Evolutionary conservation across 2,329 filamentous ascomycete genomes (phyloP).

Genomic region (Cladosporium halotolerans): DNA sequence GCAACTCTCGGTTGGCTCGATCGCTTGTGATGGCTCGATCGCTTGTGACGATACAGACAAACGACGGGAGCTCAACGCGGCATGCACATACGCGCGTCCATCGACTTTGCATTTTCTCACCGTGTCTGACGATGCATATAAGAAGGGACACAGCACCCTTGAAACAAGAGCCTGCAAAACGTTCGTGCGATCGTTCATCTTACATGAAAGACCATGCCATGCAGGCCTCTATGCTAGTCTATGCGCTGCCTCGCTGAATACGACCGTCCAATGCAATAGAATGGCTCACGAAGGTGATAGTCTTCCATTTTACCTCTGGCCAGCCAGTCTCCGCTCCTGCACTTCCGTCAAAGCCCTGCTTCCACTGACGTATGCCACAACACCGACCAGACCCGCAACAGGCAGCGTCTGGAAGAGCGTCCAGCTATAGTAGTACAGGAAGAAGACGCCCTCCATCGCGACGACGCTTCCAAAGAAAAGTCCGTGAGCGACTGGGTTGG

Average conservation of each 20-base stretch:
- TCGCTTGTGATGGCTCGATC: neutral
- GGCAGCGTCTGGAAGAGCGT: constrained; percentile 86
- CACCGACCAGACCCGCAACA: constrained; percentile 59
- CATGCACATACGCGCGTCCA: too few species aligned
- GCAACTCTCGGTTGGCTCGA: neutral
- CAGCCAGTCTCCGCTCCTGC: constrained; percentile 76
- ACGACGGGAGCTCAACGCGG: too few species aligned
- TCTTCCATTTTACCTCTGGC: constrained; percentile 45
- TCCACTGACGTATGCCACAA: constrained; percentile 76
- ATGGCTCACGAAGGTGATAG: too few species aligned
- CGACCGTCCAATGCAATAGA: too few species aligned
- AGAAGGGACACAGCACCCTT: too few species aligned
- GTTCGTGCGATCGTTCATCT: neutral
- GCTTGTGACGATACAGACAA: too few species aligned
- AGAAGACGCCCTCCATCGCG: constrained; percentile 85
- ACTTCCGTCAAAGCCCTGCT: constrained; percentile 89
- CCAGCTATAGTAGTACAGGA: constrained; percentile 89
- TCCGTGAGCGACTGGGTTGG: constrained; percentile 72
- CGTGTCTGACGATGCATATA: too few species aligned
- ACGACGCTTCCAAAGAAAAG: constrained; percentile 84
- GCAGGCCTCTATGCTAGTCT: neutral
- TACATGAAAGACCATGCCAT: neutral
- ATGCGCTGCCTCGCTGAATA: constrained; percentile 2
- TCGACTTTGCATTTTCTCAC: too few species aligned
- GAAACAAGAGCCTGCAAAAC: neutral